A percentile compares a stretch with the other conserved stretches of the same genome.
Evolutionary conservation across 1,284 basidiomycete species (phyloP).

Genomic region (Cutaneotrichosporon cutaneum): DNA sequence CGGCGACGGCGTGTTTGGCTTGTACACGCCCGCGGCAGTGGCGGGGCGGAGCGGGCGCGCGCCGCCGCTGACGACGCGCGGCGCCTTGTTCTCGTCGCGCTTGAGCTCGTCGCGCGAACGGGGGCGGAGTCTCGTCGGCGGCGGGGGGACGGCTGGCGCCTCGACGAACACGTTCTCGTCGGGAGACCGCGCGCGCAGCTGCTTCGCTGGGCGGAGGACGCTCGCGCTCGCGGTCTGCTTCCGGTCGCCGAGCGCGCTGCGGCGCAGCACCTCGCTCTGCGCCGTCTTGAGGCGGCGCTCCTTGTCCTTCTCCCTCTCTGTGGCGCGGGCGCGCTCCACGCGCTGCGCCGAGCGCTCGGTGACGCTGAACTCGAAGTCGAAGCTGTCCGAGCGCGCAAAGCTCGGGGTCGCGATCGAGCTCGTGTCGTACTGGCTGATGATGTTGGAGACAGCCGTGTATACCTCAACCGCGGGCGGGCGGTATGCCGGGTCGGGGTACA

Average conservation of each 20-base stretch:
- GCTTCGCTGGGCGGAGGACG: conserved; percentile 4
- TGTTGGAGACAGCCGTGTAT: conserved; percentile 38
- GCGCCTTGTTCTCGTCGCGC: neutral
- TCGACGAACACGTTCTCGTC: neutral
- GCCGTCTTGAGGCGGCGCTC: conserved; percentile 14
- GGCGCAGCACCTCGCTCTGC: conserved; percentile 25
- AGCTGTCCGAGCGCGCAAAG: conserved; percentile 36
- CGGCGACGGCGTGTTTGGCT: neutral
- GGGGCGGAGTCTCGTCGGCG: neutral
- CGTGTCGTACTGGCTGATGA: neutral
- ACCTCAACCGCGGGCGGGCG: conserved; percentile 45
- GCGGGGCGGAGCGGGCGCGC: conserved; percentile 13
- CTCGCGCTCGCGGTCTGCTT: conserved; percentile 5
- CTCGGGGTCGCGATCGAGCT: conserved; percentile 37
- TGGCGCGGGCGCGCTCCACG: neutral
- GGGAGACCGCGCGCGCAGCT: neutral
- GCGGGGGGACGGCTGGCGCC: neutral
- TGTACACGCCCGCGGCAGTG: neutral
- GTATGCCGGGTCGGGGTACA: conserved; percentile 42
- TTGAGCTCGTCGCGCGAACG: conserved; percentile 13
- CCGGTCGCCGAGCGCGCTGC: conserved; percentile 8
- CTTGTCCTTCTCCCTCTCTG: conserved; percentile 13
- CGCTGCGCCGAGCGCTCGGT: neutral
- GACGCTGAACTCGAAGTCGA: conserved; percentile 11
- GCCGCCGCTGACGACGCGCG: conserved; percentile 18